Base-by-base conservation (phyloP, 371 early-diverging fungal species). In the Mortierella polycephala region DNA sequence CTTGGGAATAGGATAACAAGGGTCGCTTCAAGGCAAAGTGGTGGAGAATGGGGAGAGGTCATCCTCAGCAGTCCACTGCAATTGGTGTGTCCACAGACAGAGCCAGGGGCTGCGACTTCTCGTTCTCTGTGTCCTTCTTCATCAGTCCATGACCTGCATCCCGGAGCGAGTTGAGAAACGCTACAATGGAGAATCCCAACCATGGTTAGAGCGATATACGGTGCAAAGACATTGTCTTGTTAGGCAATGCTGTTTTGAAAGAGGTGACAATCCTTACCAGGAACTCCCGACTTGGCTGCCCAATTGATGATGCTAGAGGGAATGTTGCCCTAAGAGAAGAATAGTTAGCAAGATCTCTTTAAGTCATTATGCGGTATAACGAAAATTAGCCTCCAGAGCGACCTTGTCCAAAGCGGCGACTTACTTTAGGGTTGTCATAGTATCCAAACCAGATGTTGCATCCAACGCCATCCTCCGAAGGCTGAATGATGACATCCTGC, bases 371-470 rank as follows among this genome's bases (percentile, higher is more conserved):
- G 30, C 4, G 30, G 2, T 4, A 30, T 30, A 30, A 30, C 30
- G 30, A 30, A 1, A 30, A 30, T 30, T 4, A 4, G 30, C 30
- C 30, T 30, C 30, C 30, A 30, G 30, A 30, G 4, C 30, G 30
- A 30, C 30, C 30, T 30, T 30, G 30, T 30, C 4, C 30, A 30
- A 30, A 47, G 10, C 20, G 23, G 8, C 37, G 12, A 46, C 50
- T 60, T 82, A 84, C 86, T 83, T 85, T 85, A 11, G 86, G 86
- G 53, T 86, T 82, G 52, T 86, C 86, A 75, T 80, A 86, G 65
- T 85, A 86, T 46, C 82, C 83, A 70, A 86, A 81, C 69, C 82
- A 81, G 8, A 86, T 72, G n/a, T 44, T 56, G 62, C 84, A 83
- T 7, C 86, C 86, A 0, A 79, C 61, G 20, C 74, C 81, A 54